Evolutionary conservation across 2,329 filamentous ascomycete species (phyloP).

Genomic region (Zasmidium cellare): DNA sequence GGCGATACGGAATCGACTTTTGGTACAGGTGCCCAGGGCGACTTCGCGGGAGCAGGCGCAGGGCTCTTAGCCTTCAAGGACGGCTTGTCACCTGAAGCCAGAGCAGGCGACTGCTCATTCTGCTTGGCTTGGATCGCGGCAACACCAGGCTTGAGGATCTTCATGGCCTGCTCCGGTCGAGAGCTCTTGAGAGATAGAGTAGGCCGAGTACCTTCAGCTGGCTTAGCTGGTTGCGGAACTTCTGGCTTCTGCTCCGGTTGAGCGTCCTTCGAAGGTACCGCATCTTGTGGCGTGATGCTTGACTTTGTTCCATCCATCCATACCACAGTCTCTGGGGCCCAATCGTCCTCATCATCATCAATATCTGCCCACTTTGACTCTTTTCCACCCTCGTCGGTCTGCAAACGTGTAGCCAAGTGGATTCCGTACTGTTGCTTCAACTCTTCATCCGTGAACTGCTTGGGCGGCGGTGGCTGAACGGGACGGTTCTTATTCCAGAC

Average conservation of each 20-base stretch:
- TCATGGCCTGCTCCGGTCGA: conserved; percentile 44
- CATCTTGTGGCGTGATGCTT: conserved; percentile 62
- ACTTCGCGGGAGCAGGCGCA: conserved; percentile 72
- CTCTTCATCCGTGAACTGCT: conserved; percentile 84
- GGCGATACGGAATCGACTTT: conserved; percentile 81
- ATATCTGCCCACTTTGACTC: conserved; percentile 88
- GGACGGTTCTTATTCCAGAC: conserved; percentile 90
- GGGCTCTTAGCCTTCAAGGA: conserved; percentile 72
- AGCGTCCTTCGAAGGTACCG: conserved; percentile 18
- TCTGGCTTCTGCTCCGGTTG: conserved; percentile 18
- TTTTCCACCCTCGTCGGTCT: conserved; percentile 71
- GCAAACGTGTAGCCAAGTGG: conserved; percentile 76
- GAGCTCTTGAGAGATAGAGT: conserved; percentile 36
- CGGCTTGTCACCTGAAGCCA: conserved; percentile 57
- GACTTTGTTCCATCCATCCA: conserved; percentile 89
- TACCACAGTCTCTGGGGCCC: conserved; percentile 80
- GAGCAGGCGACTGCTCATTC: conserved; percentile 47
- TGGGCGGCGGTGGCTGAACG: conserved; percentile 67
- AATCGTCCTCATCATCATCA: conserved; percentile 84
- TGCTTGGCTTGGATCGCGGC: conserved; percentile 39
- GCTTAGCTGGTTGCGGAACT: conserved; percentile 27
- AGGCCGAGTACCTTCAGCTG: conserved; percentile 29
- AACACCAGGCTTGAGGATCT: conserved; percentile 51
- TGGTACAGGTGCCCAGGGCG: conserved; percentile 86
- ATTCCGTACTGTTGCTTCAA: conserved; percentile 81